Percentiles rank a stretch among this genome's conserved stretches.
phyloP scores from a whole-genome alignment of 257 asterid species.

The Lantana camara region DNA sequence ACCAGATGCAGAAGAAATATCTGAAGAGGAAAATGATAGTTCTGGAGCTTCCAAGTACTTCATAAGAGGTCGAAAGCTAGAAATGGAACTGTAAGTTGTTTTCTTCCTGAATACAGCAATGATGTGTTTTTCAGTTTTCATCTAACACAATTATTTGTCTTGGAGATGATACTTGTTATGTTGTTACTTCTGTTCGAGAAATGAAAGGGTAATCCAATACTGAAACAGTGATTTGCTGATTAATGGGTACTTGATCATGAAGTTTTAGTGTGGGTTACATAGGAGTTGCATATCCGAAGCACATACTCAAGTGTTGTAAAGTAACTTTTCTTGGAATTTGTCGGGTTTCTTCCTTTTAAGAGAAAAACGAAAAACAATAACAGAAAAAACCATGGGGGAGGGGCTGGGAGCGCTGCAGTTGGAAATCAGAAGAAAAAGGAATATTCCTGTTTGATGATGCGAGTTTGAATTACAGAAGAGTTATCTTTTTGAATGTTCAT shows the following conservation, averaged over 20 bases:
- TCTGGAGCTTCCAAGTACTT: conserved; percentile 36
- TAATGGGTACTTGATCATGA: conserved; percentile 20
- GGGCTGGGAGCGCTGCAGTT: conserved; percentile 7
- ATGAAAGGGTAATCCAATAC: conserved; percentile 2
- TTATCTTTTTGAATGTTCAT: background rate
- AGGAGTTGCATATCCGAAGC: background rate
- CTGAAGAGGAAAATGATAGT: conserved; percentile 52
- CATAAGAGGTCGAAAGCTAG: conserved; percentile 41
- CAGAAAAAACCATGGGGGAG: background rate
- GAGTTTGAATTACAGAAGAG: conserved; percentile 11
- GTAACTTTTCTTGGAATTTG: conserved; percentile 6
- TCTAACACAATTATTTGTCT: too few species aligned
- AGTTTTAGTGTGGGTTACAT: background rate
- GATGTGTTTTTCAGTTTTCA: too few species aligned
- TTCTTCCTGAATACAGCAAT: conserved; percentile 2
- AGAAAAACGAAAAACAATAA: background rate
- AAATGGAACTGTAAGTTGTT: conserved; percentile 47
- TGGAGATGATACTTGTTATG: conserved; percentile 1
- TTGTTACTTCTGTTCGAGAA: conserved; percentile 16
- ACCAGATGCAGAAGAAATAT: conserved; percentile 42
- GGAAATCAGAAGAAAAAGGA: conserved; percentile 1
- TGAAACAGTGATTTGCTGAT: conserved; percentile 10
- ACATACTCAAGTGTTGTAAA: background rate
- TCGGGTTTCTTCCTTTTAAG: background rate
- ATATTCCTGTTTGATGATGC: conserved; percentile 6